These are phyloP conservation scores for Malus sylvestris DNA, from an alignment of 306 rosid genomes.

Conservation along the genomic window DNA sequence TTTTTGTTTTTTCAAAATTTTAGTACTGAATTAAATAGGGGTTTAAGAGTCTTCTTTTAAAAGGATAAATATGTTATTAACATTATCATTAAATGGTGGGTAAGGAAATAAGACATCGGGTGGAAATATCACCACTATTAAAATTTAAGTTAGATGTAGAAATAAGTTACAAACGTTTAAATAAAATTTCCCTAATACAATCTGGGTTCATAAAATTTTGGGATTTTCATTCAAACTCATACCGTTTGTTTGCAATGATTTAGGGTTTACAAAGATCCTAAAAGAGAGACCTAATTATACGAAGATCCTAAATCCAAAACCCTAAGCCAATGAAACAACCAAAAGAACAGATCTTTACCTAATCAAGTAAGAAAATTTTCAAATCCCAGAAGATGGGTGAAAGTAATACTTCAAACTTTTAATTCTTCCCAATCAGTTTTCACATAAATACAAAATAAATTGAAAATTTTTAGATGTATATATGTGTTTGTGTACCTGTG, in stretches of 20 bases:
- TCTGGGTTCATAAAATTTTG: not conserved
- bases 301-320: too few relatives aligned
- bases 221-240: not conserved
- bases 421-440: not conserved
- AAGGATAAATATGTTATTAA: too few relatives aligned
- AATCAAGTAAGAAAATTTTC: not conserved
- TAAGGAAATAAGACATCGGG: too few relatives aligned
- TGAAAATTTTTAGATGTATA: not conserved
- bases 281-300: too few relatives aligned
- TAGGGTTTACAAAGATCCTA: too few relatives aligned
- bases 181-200: not conserved
- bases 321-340: not conserved
- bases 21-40: too few relatives aligned
- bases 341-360: not conserved
- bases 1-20: too few relatives aligned
- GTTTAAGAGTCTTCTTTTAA: too few relatives aligned
- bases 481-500: conserved; percentile 36
- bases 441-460: not conserved
- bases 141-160: too few relatives aligned
- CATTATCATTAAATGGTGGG: too few relatives aligned
- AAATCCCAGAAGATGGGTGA: not conserved
- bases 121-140: too few relatives aligned
- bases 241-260: not conserved
- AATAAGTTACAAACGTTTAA: too few relatives aligned
- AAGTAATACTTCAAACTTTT: not conserved